phyloP scores from a whole-genome alignment of 2,329 filamentous ascomycete genomes.

The Celoporthe dispersa region DNA sequence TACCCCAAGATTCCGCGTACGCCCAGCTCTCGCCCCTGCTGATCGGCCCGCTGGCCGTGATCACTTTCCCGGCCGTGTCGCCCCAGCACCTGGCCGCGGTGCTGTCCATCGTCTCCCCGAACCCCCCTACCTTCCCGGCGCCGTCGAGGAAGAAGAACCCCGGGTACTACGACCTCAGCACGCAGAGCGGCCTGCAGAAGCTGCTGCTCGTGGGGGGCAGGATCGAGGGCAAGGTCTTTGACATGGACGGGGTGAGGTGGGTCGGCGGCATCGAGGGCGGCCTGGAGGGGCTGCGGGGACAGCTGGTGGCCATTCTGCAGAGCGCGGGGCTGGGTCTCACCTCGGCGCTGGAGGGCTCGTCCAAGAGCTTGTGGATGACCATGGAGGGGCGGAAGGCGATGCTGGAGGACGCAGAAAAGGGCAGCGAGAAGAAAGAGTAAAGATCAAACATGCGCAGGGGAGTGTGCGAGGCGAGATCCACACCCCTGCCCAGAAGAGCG shows the following conservation, averaged over 20 bases:
- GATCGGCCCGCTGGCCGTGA: conserved; percentile 76
- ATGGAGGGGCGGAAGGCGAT: conserved; percentile 81
- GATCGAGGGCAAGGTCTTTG: conserved; percentile 84
- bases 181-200: conserved; percentile 85
- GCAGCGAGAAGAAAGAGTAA: conserved; percentile 37
- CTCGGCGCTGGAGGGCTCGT: conserved; percentile 75
- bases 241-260: conserved; percentile 69
- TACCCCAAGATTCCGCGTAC: conserved; percentile 48
- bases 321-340: conserved; percentile 78
- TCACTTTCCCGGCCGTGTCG: conserved; percentile 82
- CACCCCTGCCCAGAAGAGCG: not conserved
- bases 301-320: conserved; percentile 82
- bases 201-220: conserved; percentile 84
- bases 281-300: conserved; percentile 76
- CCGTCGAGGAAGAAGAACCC: conserved; percentile 78
- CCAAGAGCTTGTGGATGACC: conserved; percentile 84
- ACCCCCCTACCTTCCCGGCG: conserved; percentile 73
- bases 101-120: conserved; percentile 76
- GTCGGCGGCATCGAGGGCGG: conserved; percentile 79
- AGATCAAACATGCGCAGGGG: not conserved
- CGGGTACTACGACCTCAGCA: conserved; percentile 76
- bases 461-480: not conserved
- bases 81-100: conserved; percentile 83
- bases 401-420: conserved; percentile 71
- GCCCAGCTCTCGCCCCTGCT: conserved; percentile 74